A percentile compares a stretch with the other conserved stretches of the same genome.
phyloP scores from a whole-genome alignment of 345 rosid species.

The Salix koriyanagi region DNA sequence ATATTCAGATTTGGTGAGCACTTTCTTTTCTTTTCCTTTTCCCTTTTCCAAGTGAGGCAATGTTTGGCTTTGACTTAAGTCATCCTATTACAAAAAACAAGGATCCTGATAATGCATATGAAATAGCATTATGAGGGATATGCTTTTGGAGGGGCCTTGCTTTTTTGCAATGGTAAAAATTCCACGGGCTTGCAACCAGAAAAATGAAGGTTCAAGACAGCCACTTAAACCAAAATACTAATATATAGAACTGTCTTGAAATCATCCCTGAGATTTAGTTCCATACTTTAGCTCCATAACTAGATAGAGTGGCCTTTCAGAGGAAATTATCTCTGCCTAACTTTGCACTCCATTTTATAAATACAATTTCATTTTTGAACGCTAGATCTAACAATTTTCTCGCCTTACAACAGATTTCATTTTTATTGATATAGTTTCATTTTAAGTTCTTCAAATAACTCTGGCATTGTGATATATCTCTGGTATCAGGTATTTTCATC shows the following conservation, averaged over 20 bases:
- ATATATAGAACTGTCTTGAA: not conserved
- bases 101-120: not conserved
- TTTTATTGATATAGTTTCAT: not conserved
- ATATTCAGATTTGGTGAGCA: constrained; percentile 64
- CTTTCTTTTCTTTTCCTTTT: not conserved
- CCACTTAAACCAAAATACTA: not conserved
- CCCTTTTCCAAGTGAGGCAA: not conserved
- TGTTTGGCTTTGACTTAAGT: not conserved
- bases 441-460: not conserved
- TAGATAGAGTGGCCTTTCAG: not conserved
- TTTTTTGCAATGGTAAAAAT: not conserved
- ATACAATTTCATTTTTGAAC: not conserved
- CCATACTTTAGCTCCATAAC: not conserved
- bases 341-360: not conserved
- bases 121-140: not conserved
- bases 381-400: not conserved
- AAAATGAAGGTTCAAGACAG: not conserved
- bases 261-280: not conserved
- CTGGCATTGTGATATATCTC: not conserved
- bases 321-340: not conserved
- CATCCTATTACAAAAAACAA: not conserved
- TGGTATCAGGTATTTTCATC: not conserved
- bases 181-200: not conserved
- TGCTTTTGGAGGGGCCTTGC: not conserved
- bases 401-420: not conserved